These are phyloP conservation scores for Fusarium duplospermum DNA, from an alignment of 2,329 filamentous ascomycete species.

Conservation along the genomic window DNA sequence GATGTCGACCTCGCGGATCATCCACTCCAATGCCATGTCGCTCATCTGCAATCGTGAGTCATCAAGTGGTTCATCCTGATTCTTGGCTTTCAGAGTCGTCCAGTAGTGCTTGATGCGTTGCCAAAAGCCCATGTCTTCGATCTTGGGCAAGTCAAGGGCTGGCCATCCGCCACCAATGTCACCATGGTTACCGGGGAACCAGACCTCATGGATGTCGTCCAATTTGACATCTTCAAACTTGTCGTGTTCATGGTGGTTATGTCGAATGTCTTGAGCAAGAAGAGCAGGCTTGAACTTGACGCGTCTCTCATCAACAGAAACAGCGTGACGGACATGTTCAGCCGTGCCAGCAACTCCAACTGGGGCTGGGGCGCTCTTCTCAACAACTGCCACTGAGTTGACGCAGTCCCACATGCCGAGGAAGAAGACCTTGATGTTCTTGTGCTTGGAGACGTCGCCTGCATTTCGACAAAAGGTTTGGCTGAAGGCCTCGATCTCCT, in stretches of 20 bases:
- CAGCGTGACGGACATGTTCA: slow-evolving; percentile 61
- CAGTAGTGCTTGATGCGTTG: slow-evolving; percentile 51
- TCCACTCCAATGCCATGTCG: slow-evolving; percentile 64
- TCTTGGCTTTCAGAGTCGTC: slow-evolving; percentile 47
- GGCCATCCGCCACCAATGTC: slow-evolving; percentile 67
- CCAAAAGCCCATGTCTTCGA: slow-evolving; percentile 46
- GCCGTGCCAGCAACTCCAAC: slow-evolving; percentile 55
- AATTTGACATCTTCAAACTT: background rate
- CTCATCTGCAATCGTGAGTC: slow-evolving; percentile 57
- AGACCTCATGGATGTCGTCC: slow-evolving; percentile 57
- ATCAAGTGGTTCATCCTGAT: slow-evolving; percentile 45
- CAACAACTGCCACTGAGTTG: slow-evolving; percentile 60
- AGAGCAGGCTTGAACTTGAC: slow-evolving; percentile 67
- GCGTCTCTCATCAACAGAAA: slow-evolving; percentile 64
- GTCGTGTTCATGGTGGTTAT: slow-evolving; percentile 29
- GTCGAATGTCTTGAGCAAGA: slow-evolving; percentile 54
- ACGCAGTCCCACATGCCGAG: slow-evolving; percentile 67
- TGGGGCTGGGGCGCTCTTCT: slow-evolving; percentile 52
- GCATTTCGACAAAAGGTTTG: slow-evolving; percentile 59
- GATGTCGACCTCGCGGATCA: slow-evolving; percentile 61
- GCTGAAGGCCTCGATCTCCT: slow-evolving; percentile 59
- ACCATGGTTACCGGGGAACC: slow-evolving; percentile 66
- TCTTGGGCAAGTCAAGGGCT: slow-evolving; percentile 29
- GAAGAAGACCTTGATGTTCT: slow-evolving; percentile 62
- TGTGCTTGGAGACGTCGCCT: slow-evolving; percentile 17